These are phyloP conservation scores for Salix arbutifolia DNA, from an alignment of 345 rosid species.

Conservation along the genomic window DNA sequence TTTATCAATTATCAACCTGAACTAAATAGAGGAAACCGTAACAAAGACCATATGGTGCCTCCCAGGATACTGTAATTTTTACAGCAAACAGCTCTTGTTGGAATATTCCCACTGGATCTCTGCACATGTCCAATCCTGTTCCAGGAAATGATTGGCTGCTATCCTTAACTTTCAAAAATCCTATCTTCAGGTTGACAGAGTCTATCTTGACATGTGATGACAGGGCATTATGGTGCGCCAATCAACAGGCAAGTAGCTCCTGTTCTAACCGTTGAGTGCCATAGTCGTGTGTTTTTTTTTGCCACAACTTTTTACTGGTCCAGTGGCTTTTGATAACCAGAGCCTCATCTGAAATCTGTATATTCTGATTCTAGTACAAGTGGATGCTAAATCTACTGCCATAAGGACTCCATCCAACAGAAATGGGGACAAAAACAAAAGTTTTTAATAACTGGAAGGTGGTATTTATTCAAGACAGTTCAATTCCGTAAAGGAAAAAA, in stretches of 20 bases:
- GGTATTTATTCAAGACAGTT: not conserved
- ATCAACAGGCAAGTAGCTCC: not conserved
- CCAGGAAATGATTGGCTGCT: not conserved
- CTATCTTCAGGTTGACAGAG: not conserved
- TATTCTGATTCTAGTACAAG: not conserved
- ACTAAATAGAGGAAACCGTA: too few relatives aligned
- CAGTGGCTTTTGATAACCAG: not conserved
- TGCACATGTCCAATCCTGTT: not conserved
- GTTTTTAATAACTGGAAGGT: not conserved
- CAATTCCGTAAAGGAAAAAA: not conserved
- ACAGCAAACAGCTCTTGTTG: not conserved
- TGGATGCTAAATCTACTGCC: not conserved
- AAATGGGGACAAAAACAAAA: not conserved
- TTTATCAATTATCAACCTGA: too few relatives aligned
- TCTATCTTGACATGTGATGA: not conserved
- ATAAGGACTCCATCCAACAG: not conserved
- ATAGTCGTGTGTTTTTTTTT: not conserved
- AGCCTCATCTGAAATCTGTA: not conserved
- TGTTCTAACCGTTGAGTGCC: not conserved
- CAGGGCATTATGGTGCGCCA: not conserved
- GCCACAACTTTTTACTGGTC: conserved; percentile 1
- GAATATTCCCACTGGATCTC: not conserved
- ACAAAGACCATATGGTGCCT: too few relatives aligned
- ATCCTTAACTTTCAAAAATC: not conserved
- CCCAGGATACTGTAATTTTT: too few relatives aligned